A percentile compares a stretch with the other conserved stretches of the same genome.
Evolutionary conservation across 441 rosid species (phyloP).

Genomic region (Erysimum cheiri): DNA sequence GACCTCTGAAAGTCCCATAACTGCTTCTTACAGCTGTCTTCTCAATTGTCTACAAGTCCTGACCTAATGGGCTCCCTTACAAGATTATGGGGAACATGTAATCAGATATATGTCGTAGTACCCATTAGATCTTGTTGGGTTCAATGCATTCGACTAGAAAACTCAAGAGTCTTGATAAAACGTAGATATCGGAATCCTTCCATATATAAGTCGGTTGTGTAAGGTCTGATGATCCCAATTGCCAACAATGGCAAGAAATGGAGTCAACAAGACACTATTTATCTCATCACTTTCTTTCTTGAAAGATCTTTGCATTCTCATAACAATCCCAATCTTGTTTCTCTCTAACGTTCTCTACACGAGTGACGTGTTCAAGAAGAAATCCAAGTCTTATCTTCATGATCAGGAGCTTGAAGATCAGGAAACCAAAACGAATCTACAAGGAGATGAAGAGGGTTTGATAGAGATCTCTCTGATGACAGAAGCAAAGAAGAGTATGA

Average conservation of each 20-base stretch:
- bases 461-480: conserved; percentile 36
- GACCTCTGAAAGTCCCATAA: conserved; percentile 36
- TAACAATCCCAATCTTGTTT: conserved; percentile 38
- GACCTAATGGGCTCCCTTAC: conserved; percentile 37
- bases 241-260: conserved; percentile 35
- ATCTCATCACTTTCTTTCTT: conserved; percentile 34
- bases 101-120: conserved; percentile 22
- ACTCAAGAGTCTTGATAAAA: conserved; percentile 4
- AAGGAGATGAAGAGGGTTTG: conserved; percentile 40
- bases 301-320: conserved; percentile 36
- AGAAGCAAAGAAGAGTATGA: conserved; percentile 10
- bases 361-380: conserved; percentile 23
- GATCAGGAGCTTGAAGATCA: conserved; percentile 25
- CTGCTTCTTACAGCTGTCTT: conserved; percentile 22
- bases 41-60: conserved; percentile 32
- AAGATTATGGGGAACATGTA: conserved; percentile 38
- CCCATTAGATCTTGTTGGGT: conserved; percentile 22
- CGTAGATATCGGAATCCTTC: not conserved
- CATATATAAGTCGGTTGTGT: conserved; percentile 5
- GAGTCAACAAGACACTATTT: conserved; percentile 28
- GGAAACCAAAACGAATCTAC: conserved; percentile 26
- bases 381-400: conserved; percentile 26
- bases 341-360: conserved; percentile 23
- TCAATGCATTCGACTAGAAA: conserved; percentile 31
- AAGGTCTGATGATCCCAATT: conserved; percentile 18